A percentile compares a stretch with the other conserved stretches of the same genome.
These are phyloP conservation scores for Aspergillus campestris DNA, from an alignment of 495 filamentous ascomycete genomes.

Conservation along the genomic window DNA sequence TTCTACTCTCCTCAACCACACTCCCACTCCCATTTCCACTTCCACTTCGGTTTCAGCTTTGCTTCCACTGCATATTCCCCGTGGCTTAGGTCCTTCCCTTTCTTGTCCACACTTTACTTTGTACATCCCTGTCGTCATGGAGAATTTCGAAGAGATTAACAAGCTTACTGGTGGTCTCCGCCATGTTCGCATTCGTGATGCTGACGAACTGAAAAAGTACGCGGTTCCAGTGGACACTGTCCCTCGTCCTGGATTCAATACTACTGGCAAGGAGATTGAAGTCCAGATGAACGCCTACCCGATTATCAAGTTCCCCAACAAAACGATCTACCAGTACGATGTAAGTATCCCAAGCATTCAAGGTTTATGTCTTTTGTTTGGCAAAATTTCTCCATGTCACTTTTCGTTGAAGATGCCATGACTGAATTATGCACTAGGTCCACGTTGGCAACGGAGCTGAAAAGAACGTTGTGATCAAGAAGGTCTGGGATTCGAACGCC, in stretches of 20 bases:
- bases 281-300: conserved; percentile 68
- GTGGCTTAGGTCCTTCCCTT: conserved; percentile 3
- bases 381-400: no score
- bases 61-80: conserved; percentile 4
- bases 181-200: conserved; percentile 14
- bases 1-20: neutral
- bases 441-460: conserved; percentile 52
- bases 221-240: conserved; percentile 20
- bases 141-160: conserved; percentile 13
- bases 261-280: conserved; percentile 45
- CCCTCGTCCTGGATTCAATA: conserved; percentile 46
- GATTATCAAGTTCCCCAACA: conserved; percentile 44
- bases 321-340: conserved; percentile 72
- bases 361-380: neutral
- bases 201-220: conserved; percentile 22
- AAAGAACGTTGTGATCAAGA: conserved; percentile 55
- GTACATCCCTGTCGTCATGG: conserved; percentile 8
- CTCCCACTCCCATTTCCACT: neutral
- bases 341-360: conserved; percentile 43
- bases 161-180: conserved; percentile 17
- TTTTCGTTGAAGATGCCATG: neutral
- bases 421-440: conserved; percentile 37
- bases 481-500: conserved; percentile 59
- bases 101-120: neutral
- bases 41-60: neutral